phyloP scores from a whole-genome alignment of 192 early-diverging fungal genomes.

The Neocallimastix lanati region DNA sequence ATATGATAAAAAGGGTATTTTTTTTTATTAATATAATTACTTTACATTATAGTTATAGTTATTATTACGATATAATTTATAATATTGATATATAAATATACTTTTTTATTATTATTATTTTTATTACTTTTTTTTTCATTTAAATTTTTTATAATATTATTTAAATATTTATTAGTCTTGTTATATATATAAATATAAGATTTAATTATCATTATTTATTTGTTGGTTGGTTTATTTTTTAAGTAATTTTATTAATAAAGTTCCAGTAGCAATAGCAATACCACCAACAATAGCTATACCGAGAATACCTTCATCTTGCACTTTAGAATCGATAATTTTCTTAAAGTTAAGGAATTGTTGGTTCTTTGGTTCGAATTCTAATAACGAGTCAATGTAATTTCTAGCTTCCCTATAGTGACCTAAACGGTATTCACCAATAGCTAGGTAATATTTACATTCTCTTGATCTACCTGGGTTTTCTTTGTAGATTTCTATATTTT shows the following conservation, averaged over 20 bases:
- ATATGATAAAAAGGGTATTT: too few species aligned
- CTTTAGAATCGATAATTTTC: slow-evolving; percentile 1
- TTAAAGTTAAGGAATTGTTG: background rate
- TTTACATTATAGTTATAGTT: too few species aligned
- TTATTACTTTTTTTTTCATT: too few species aligned
- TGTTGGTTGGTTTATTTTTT: too few species aligned
- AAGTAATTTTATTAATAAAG: background rate
- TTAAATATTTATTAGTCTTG: too few species aligned
- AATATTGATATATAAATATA: too few species aligned
- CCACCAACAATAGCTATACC: slow-evolving; percentile 8
- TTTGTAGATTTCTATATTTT: slow-evolving; percentile 61
- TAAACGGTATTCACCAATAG: slow-evolving; percentile 77
- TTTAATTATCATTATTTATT: too few species aligned
- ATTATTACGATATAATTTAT: too few species aligned
- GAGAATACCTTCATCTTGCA: slow-evolving; percentile 1
- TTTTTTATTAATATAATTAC: too few species aligned
- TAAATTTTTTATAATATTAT: too few species aligned
- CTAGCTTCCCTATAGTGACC: slow-evolving; percentile 24
- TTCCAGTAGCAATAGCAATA: background rate
- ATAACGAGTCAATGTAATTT: background rate
- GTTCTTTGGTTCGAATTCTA: background rate
- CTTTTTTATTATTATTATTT: too few species aligned
- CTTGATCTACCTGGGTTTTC: slow-evolving; percentile 64
- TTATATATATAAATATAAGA: too few species aligned
- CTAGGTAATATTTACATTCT: slow-evolving; percentile 90